phyloP scores from a whole-genome alignment of 73 alveolate genomes.

The Symbiodinium pilosum region DNA sequence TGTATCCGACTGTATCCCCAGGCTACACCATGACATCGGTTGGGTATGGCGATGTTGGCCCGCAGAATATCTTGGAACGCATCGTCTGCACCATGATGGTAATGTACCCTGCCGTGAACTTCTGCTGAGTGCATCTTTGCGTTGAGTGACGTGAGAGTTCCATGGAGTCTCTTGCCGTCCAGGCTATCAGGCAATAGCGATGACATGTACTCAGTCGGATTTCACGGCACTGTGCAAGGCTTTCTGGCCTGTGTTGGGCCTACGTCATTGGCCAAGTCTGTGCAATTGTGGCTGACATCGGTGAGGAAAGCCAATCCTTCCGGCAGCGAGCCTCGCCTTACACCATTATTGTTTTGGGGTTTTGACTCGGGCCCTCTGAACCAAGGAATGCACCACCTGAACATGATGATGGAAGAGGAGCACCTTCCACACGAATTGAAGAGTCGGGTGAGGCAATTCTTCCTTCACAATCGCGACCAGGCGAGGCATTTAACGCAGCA shows the following conservation, averaged over 20 bases:
- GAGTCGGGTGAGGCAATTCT: neutral
- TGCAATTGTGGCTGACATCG: slow-evolving; percentile 32
- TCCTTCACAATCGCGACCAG: neutral
- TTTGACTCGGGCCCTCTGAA: neutral
- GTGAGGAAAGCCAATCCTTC: neutral
- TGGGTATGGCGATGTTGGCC: neutral
- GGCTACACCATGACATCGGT: slow-evolving; percentile 5
- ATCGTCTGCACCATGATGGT: slow-evolving; percentile 5
- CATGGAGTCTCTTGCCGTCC: no score
- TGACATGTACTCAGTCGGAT: no score
- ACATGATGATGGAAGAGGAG: slow-evolving; percentile 18
- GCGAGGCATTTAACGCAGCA: neutral
- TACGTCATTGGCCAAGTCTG: slow-evolving; percentile 70
- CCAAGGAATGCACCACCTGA: neutral
- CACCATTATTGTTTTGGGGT: neutral
- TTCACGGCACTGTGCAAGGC: no score
- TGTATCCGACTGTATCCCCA: no score
- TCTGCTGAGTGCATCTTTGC: no score
- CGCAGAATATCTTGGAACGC: neutral
- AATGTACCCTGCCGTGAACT: neutral
- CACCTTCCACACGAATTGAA: neutral
- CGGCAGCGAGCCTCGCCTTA: neutral
- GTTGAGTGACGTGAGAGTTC: no score
- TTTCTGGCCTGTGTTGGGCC: slow-evolving; percentile 56
- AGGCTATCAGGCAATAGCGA: no score